Evolutionary conservation across 345 rosid genomes (phyloP), one percentile per base, ranked within the genome.

Genomic region (Nasturtium officinale): DNA sequence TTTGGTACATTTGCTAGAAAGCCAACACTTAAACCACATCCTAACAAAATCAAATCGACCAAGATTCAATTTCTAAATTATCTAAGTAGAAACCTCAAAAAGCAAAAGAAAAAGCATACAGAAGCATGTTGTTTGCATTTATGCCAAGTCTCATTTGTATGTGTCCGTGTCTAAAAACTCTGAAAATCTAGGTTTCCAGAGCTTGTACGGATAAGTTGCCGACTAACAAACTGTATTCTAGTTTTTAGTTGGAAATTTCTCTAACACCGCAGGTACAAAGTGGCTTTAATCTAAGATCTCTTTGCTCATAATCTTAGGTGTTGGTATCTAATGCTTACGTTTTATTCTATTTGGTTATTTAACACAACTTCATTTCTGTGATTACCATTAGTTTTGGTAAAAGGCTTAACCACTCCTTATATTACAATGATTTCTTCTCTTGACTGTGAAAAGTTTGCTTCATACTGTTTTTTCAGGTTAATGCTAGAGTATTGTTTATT

Each of bases 401-500:
- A 59, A 51, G 10, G 48, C 18, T 58, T 10, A 58, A 23, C 23
- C 47, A 43, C 56, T 71, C 12, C 25, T 47, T 46, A 8, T 45
- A 56, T 20, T 33, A 29, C 48, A 23, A 3, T 32, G 6, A 16
- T 65, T 25, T 55, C n/a, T 28, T 47, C 10, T 15, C 48, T 18
- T 6, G 35, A n/a, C 66, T 60, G 25, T 23, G 1, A 4, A 26
- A 29, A 30, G 13, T 55, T 69, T 62, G 30, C 21, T 35, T 32
- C 45, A 13, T 76, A 56, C 63, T 40, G 18, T 23, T 79, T 47
- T 60, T 59, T 69, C 85, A 95, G 99, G 96, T 95, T 73, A 88
- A 83, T 77, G 96, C 99, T 63, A 87, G 96, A 40, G 86, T 95
- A 81, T 76, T 95, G 69, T 95, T 91, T 79, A 75, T 90, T 18